Evolutionary conservation across 306 rosid species (phyloP).

Genomic region (Betula pendula): DNA sequence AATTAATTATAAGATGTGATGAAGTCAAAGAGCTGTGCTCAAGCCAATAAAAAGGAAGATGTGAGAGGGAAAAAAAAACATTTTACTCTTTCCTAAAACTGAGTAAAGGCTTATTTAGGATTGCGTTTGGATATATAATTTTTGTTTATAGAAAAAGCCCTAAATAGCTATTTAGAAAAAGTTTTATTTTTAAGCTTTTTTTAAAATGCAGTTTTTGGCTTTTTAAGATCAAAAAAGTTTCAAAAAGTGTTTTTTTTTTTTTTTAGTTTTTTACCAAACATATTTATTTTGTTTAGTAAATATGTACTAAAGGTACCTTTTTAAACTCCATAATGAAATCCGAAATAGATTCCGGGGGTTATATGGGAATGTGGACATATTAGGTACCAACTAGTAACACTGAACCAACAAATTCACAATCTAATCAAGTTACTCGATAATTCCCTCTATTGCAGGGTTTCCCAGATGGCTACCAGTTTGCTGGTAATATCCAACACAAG

Average conservation of each 20-base stretch:
- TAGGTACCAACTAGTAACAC: neutral
- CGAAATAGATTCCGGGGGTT: neutral
- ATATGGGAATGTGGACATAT: neutral
- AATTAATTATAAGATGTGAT: neutral
- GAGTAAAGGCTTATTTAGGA: neutral
- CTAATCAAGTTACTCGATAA: neutral
- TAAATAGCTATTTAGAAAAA: too few species aligned
- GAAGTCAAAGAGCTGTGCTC: neutral
- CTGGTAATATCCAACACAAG: conserved; percentile 76
- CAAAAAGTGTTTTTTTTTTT: too few species aligned
- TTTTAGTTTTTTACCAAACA: too few species aligned
- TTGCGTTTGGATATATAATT: too few species aligned
- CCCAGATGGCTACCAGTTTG: conserved; percentile 70
- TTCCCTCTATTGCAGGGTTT: conserved; percentile 67
- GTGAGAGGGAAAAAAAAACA: neutral
- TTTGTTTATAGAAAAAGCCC: too few species aligned
- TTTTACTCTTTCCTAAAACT: neutral
- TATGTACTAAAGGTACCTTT: too few species aligned
- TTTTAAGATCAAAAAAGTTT: too few species aligned
- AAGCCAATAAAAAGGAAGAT: neutral
- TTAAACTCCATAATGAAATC: too few species aligned
- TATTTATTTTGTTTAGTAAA: too few species aligned
- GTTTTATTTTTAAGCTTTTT: too few species aligned
- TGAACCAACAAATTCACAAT: neutral
- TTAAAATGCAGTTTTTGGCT: too few species aligned